phyloP scores from a whole-genome alignment of 345 rosid species.

The Aquilaria sinensis region DNA sequence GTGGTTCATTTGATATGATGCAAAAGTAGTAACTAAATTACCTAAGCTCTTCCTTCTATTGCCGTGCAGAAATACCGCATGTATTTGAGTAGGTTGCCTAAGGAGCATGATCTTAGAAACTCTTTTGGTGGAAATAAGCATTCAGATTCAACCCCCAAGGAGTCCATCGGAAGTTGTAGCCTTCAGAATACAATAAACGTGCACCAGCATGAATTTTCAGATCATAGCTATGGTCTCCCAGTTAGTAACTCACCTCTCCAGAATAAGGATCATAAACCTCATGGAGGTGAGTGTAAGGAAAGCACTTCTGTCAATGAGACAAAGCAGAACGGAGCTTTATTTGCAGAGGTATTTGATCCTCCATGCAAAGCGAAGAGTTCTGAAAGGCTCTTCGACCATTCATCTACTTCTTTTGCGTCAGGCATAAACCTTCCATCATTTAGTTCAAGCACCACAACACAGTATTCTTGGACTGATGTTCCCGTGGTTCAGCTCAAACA shows the following conservation, averaged over 20 bases:
- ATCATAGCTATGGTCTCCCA: conserved; percentile 32
- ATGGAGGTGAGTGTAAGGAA: conserved; percentile 37
- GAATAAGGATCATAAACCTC: conserved; percentile 25
- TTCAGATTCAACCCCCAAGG: conserved; percentile 47
- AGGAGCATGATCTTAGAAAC: conserved; percentile 47
- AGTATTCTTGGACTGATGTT: conserved; percentile 45
- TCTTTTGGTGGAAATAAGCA: conserved; percentile 45
- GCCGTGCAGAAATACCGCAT: conserved; percentile 88
- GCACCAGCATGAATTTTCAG: conserved; percentile 29
- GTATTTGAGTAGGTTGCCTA: conserved; percentile 78
- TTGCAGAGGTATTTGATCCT: conserved; percentile 30
- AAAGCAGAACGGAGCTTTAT: conserved; percentile 33
- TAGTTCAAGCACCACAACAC: conserved; percentile 32
- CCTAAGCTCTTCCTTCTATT: not conserved
- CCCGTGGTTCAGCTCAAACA: conserved; percentile 41
- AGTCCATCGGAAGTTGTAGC: conserved; percentile 29
- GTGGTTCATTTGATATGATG: not conserved
- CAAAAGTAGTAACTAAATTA: not conserved
- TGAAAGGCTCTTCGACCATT: conserved; percentile 32
- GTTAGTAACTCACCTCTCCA: conserved; percentile 31
- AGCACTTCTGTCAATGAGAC: conserved; percentile 30
- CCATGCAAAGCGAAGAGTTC: conserved; percentile 28
- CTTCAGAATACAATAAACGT: conserved; percentile 33
- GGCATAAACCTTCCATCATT: conserved; percentile 31
- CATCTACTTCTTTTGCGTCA: conserved; percentile 25